phyloP scores from a whole-genome alignment of 2,329 filamentous ascomycete genomes.

The Huntiella abstrusa region DNA sequence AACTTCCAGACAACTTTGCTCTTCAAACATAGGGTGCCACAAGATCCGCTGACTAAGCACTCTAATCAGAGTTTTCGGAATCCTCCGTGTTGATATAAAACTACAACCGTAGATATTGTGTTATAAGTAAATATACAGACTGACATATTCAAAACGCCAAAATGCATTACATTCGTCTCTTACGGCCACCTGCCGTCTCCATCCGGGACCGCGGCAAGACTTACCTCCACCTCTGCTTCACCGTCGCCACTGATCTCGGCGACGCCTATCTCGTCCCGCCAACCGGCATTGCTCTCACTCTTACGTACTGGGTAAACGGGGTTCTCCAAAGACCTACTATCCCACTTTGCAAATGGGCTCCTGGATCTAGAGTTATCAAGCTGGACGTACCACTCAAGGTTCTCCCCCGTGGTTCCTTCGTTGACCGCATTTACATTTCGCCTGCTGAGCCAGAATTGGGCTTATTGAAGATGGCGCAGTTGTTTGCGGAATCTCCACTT shows the following conservation, averaged over 20 bases:
- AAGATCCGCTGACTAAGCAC: conserved; percentile 10
- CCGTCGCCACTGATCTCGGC: conserved; percentile 38
- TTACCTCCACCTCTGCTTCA: conserved; percentile 27
- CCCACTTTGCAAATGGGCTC: conserved; percentile 16
- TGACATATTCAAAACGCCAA: background rate
- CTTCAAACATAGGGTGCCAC: background rate
- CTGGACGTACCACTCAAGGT: conserved; percentile 12
- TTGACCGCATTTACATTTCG: conserved; percentile 10
- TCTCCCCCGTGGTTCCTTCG: conserved; percentile 9
- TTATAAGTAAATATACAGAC: background rate
- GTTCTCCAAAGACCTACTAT: conserved; percentile 15
- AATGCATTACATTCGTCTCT: conserved; percentile 40
- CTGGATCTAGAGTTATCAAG: conserved; percentile 24
- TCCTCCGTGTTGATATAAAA: background rate
- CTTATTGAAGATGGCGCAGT: conserved; percentile 7
- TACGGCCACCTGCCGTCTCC: conserved; percentile 24
- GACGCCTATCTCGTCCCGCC: conserved; percentile 33
- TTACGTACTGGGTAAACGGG: conserved; percentile 16
- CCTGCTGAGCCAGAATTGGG: conserved; percentile 8
- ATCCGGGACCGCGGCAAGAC: conserved; percentile 12
- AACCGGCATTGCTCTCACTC: conserved; percentile 21
- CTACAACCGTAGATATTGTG: background rate
- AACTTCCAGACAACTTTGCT: no score
- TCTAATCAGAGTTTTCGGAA: conserved; percentile 3
- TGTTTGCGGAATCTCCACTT: conserved; percentile 8